A percentile compares a stretch with the other conserved stretches of the same genome.
phyloP scores from a whole-genome alignment of 208 protist genomes.

The Naegleria lovaniensis region DNA sequence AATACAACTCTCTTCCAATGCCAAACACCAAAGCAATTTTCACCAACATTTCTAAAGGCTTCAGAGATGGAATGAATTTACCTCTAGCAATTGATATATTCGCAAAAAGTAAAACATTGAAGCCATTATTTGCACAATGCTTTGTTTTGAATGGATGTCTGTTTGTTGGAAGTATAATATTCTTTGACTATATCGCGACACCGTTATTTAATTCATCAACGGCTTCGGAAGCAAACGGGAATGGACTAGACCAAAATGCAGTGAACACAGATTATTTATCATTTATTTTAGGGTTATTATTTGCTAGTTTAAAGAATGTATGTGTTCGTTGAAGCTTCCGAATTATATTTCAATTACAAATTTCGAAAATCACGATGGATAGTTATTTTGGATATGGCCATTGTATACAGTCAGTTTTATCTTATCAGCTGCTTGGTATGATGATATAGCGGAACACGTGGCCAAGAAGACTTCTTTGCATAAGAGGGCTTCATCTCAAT shows the following conservation, averaged over 20 bases:
- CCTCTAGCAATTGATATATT: not conserved
- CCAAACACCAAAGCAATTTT: not conserved
- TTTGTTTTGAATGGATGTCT: slow-evolving; percentile 7
- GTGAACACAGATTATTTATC: not conserved
- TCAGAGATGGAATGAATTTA: not conserved
- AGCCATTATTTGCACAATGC: not conserved
- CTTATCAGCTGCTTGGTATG: not conserved
- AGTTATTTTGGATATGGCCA: slow-evolving; percentile 6
- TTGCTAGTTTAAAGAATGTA: not conserved
- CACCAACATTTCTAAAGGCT: not conserved
- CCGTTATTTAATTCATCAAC: not conserved
- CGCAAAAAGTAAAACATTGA: not conserved
- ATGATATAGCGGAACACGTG: not conserved
- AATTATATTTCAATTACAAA: not conserved
- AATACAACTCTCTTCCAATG: not conserved
- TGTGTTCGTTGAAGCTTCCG: not conserved
- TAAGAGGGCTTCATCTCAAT: not conserved
- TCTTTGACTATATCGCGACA: not conserved
- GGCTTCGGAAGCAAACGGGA: not conserved
- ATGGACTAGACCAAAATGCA: not conserved
- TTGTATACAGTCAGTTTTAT: slow-evolving; percentile 8
- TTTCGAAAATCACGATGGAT: not conserved
- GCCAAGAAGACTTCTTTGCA: not conserved
- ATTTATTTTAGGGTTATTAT: not conserved
- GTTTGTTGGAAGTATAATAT: slow-evolving; percentile 18